These are phyloP conservation scores for Lepidium didymum DNA, from an alignment of 345 rosid species.

Conservation along the genomic window DNA sequence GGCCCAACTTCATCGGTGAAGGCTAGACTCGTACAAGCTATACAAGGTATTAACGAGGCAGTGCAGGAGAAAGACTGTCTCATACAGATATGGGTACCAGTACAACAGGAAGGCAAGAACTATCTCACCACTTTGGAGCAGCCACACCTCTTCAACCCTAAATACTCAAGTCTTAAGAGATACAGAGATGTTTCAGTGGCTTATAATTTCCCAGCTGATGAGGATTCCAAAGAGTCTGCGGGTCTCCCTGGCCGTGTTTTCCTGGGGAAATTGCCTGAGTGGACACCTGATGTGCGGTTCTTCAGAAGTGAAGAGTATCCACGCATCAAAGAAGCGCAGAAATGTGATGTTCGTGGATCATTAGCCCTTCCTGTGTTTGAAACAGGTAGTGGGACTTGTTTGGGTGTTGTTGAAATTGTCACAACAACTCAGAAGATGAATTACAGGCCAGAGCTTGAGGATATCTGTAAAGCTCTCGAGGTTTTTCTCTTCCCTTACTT, in stretches of 20 bases:
- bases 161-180: constrained; percentile 48
- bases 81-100: constrained; percentile 85
- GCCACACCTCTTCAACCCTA: constrained; percentile 57
- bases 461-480: constrained; percentile 88
- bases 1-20: constrained; percentile 47
- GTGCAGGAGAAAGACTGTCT: constrained; percentile 56
- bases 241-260: constrained; percentile 94
- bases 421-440: constrained; percentile 62
- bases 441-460: constrained; percentile 70
- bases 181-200: constrained; percentile 64
- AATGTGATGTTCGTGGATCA: constrained; percentile 66
- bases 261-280: constrained; percentile 73
- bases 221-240: constrained; percentile 52
- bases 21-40: constrained; percentile 52
- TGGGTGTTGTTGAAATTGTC: constrained; percentile 89
- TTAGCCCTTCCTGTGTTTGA: constrained; percentile 90
- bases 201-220: constrained; percentile 64
- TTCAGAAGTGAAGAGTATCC: constrained; percentile 76
- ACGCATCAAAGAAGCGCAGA: constrained; percentile 54
- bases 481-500: constrained; percentile 31
- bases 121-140: constrained; percentile 73
- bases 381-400: constrained; percentile 61
- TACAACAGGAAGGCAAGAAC: constrained; percentile 52
- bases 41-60: constrained; percentile 43
- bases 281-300: constrained; percentile 94